Evolutionary conservation across 2,329 filamentous ascomycete species (phyloP).

Genomic region (Fusarium chuoi): DNA sequence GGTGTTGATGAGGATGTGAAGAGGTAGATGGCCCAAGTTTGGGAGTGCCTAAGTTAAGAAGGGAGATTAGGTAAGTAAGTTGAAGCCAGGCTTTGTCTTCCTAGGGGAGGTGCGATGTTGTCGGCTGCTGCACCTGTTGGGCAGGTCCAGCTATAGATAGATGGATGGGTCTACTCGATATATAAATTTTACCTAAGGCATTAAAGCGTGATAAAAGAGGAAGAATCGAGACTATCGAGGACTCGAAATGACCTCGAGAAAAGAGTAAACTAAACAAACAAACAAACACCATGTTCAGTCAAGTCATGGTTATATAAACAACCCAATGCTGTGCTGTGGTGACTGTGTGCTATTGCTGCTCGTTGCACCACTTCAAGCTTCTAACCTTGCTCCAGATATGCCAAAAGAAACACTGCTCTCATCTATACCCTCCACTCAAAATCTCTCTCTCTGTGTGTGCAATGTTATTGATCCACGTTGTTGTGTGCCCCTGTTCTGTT

Average conservation of each 20-base stretch:
- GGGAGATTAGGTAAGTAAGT: not conserved
- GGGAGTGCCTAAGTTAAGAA: not conserved
- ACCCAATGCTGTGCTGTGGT: not conserved
- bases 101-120: not conserved
- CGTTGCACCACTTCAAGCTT: not conserved
- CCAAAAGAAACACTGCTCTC: not conserved
- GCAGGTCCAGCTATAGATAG: not conserved
- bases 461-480: slow-evolving; percentile 12
- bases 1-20: not conserved
- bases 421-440: not conserved
- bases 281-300: not conserved
- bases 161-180: not conserved
- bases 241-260: not conserved
- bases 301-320: not conserved
- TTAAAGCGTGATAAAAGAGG: not conserved
- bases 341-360: not conserved
- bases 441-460: not conserved
- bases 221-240: not conserved
- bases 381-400: not conserved
- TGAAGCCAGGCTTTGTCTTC: not conserved
- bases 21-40: not conserved
- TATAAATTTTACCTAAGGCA: not conserved
- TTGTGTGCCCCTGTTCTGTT: not conserved
- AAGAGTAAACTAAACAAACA: not conserved
- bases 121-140: not conserved